Conservation (phyloP, 1,284 basidiomycete species). For the Ustilago xerochloae region DNA sequence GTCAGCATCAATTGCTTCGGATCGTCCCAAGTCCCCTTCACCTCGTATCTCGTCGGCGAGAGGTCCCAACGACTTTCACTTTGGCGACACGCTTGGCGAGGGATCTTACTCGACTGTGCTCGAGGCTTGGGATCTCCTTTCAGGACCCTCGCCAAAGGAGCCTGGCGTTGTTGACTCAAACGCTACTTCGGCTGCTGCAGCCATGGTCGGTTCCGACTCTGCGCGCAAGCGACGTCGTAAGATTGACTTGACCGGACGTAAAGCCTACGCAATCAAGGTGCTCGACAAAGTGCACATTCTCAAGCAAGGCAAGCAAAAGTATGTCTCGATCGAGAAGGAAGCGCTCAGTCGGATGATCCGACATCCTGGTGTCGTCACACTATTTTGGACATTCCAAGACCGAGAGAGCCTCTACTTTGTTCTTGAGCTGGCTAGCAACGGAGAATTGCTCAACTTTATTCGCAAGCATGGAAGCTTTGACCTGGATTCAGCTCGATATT, state of each 20-base stretch:
- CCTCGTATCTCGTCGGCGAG: constrained; percentile 31
- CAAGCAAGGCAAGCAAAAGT: constrained; percentile 68
- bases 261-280: constrained; percentile 65
- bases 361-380: constrained; percentile 63
- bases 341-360: constrained; percentile 63
- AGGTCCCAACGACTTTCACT: constrained; percentile 62
- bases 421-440: constrained; percentile 64
- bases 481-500: constrained; percentile 47
- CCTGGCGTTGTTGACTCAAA: constrained; percentile 30
- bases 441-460: constrained; percentile 63
- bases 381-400: constrained; percentile 67
- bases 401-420: constrained; percentile 66
- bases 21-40: constrained; percentile 22
- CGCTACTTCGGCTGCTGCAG: constrained; percentile 42
- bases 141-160: constrained; percentile 37
- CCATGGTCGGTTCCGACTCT: constrained; percentile 49
- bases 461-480: constrained; percentile 63
- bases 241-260: constrained; percentile 39
- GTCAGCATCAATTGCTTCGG: constrained; percentile 9
- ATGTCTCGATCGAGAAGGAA: constrained; percentile 66
- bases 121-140: constrained; percentile 64
- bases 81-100: constrained; percentile 66
- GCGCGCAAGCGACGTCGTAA: constrained; percentile 16
- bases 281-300: constrained; percentile 68
- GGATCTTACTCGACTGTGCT: constrained; percentile 67